Conservation (phyloP, 2,329 filamentous ascomycete genomes). For the Penicillium sp. region DNA sequence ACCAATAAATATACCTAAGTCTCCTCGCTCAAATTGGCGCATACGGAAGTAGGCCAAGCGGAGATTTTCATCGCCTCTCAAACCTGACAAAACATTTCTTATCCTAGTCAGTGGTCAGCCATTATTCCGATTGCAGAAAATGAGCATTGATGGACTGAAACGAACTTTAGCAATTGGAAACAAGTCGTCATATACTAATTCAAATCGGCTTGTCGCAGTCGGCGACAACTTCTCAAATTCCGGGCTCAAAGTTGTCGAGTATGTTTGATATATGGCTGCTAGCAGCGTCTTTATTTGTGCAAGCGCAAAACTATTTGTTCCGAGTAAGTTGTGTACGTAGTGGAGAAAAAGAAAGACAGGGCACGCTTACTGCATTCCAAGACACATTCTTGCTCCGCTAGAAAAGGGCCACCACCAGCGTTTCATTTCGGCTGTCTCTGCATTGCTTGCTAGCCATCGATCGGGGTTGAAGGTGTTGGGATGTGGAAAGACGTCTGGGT, state of each 20-base stretch:
- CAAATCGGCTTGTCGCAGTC: conserved; percentile 2
- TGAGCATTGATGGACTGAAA: not conserved
- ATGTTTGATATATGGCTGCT: conserved; percentile 1
- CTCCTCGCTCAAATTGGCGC: no score
- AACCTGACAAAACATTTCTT: not conserved
- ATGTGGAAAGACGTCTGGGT: conserved; percentile 24
- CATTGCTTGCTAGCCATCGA: conserved; percentile 22
- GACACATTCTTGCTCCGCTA: conserved; percentile 5
- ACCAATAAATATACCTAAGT: not conserved
- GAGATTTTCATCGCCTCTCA: not conserved
- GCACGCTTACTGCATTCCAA: conserved; percentile 1
- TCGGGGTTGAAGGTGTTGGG: conserved; percentile 24
- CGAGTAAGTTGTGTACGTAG: not conserved
- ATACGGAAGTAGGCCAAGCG: not conserved
- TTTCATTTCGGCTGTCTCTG: conserved; percentile 6
- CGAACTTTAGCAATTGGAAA: not conserved
- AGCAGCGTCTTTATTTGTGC: conserved; percentile 2
- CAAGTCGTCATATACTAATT: conserved; percentile 2
- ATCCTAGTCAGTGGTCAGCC: not conserved
- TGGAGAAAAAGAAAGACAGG: not conserved
- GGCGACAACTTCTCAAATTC: conserved; percentile 3
- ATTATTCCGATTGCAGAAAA: not conserved
- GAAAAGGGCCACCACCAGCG: conserved; percentile 7
- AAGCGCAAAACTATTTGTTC: conserved; percentile 3
- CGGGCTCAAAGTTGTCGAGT: not conserved